phyloP scores from a whole-genome alignment of 495 filamentous ascomycete species.

The Venustampulla echinocandica region DNA sequence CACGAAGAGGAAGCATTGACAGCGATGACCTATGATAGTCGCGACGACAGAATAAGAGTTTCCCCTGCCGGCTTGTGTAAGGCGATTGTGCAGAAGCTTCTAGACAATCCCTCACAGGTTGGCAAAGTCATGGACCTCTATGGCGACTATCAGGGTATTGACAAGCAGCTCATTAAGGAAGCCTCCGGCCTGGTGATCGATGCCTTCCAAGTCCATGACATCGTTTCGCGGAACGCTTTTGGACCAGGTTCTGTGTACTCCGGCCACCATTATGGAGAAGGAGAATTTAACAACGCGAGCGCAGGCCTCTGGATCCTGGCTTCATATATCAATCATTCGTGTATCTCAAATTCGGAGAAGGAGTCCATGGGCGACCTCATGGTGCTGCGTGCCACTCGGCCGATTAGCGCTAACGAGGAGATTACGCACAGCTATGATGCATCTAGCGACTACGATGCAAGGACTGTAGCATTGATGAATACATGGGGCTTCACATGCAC shows the following conservation, averaged over 20 bases:
- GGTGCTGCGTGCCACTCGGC: slow-evolving; percentile 40
- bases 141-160: slow-evolving; percentile 27
- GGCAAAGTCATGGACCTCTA: slow-evolving; percentile 33
- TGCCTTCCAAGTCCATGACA: slow-evolving; percentile 31
- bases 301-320: slow-evolving; percentile 45
- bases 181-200: slow-evolving; percentile 32
- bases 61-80: slow-evolving; percentile 32
- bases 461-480: slow-evolving; percentile 17
- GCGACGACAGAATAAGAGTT: slow-evolving; percentile 24
- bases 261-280: slow-evolving; percentile 11
- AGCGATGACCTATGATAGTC: slow-evolving; percentile 15
- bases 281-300: slow-evolving; percentile 22
- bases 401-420: slow-evolving; percentile 42
- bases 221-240: slow-evolving; percentile 31
- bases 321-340: slow-evolving; percentile 49
- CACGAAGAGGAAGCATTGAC: slow-evolving; percentile 23
- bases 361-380: slow-evolving; percentile 52
- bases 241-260: slow-evolving; percentile 21
- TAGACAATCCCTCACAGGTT: slow-evolving; percentile 40
- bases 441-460: slow-evolving; percentile 20
- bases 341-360: slow-evolving; percentile 34
- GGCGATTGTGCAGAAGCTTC: slow-evolving; percentile 35
- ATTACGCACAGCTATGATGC: slow-evolving; percentile 28
- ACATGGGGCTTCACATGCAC: slow-evolving; percentile 42
- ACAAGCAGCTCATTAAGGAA: slow-evolving; percentile 26